Evolutionary conservation across 371 early-diverging fungal species (phyloP), one percentile per base, ranked within the genome.

Genomic region (Funneliformis caledonium): DNA sequence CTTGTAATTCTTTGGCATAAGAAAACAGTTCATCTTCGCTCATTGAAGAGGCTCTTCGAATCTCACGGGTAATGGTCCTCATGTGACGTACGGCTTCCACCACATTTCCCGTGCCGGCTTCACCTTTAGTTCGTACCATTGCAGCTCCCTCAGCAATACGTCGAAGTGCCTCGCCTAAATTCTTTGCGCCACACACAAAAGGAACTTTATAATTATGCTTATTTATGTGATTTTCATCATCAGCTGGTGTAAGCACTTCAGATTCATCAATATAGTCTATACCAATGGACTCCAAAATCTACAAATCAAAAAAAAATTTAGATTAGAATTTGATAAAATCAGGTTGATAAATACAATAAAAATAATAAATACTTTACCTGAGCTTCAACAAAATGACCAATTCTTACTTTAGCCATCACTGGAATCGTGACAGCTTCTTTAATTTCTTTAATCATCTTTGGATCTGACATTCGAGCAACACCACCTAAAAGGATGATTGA

Each of bases 381-480:
- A 47, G 98, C 99, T 87, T 98, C 99, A 82, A 98, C 97, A 91
- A 97, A 94, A 92, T 98, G 99, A 76, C 99, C 99, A 82, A 98
- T 97, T 84, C 99, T 94, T 87, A 95, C 96, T 90, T 98, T 98
- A 86, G 98, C 99, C 98, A 98, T 98, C 82, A 98, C 98, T 47
- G 99, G 99, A 86, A 98, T 97, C 47, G 97, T 95, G 79, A 98
- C 99, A 52, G 98, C 97, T 52, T 86, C 93, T 81, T 93, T 94
- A 87, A 98, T 98, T 85, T 95, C 96, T 87, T 92, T 94, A 91
- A 98, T 98, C 96, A 98, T 96, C 86, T 91, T 88, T 83, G 99
- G 99, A 88, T 98, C 99, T 48, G 97, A 96, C 99, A 98, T 98
- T 83, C 98, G 96, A 22, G 99, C 94, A 78, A 98, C 98, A 83